A percentile compares a stretch with the other conserved stretches of the same genome.
Conservation (phyloP, 2,329 filamentous ascomycete genomes). For the Cytospora piceae region DNA sequence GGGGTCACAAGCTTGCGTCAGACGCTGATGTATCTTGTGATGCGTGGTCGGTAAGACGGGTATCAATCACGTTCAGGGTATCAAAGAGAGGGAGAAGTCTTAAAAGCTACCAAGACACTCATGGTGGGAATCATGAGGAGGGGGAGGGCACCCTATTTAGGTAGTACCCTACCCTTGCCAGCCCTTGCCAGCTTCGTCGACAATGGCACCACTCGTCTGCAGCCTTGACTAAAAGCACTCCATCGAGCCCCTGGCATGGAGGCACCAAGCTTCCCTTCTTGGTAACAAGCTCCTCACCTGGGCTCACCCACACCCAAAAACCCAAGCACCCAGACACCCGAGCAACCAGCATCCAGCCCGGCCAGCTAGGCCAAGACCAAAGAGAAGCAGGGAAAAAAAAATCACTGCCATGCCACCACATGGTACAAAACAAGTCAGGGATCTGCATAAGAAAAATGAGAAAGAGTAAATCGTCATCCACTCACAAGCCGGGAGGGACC, state of each 20-base stretch:
- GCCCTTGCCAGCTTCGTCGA: slow-evolving; percentile 5
- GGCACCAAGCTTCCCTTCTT: slow-evolving; percentile 10
- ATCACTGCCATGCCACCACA: not conserved
- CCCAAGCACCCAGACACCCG: not conserved
- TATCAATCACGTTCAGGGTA: slow-evolving; percentile 12
- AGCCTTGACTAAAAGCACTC: slow-evolving; percentile 10
- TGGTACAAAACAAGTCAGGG: slow-evolving; percentile 5
- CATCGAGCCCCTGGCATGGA: slow-evolving; percentile 16
- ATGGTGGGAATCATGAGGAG: slow-evolving; percentile 11
- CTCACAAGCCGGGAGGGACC: slow-evolving; percentile 18
- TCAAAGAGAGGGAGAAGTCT: slow-evolving; percentile 2
- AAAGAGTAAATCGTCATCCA: slow-evolving; percentile 22
- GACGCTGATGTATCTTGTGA: not conserved
- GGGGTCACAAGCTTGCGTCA: not conserved
- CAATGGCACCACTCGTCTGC: slow-evolving; percentile 22
- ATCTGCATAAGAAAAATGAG: slow-evolving; percentile 25
- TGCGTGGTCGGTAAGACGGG: not conserved
- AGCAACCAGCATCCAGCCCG: not conserved
- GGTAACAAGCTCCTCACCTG: not conserved
- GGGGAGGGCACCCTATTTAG: slow-evolving; percentile 14
- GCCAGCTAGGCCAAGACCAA: slow-evolving; percentile 10
- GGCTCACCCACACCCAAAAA: not conserved
- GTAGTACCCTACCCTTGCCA: slow-evolving; percentile 26
- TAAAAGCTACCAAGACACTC: slow-evolving; percentile 12
- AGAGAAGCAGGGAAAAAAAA: not conserved